A percentile compares a stretch with the other conserved stretches of the same genome.
phyloP scores from a whole-genome alignment of 2,329 filamentous ascomycete genomes.

The Trichoderma aggressivum region DNA sequence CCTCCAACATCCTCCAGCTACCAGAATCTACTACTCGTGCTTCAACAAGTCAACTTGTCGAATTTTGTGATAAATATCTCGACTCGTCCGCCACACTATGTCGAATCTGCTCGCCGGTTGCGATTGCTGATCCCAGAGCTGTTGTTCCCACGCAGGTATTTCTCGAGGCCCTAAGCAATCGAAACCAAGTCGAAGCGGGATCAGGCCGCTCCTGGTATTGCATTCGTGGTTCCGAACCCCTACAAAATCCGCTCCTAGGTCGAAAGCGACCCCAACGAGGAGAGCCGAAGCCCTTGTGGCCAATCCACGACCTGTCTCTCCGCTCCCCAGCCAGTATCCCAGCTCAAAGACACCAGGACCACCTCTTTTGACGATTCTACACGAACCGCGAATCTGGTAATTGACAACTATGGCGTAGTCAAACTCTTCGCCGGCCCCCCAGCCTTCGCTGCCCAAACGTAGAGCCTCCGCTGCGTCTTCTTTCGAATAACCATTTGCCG shows the following conservation, averaged over 20 bases:
- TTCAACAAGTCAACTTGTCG: background rate
- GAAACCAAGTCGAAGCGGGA: background rate
- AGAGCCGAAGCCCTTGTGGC: conserved; percentile 21
- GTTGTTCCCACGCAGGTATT: background rate
- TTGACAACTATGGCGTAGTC: conserved; percentile 21
- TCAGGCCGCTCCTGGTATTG: conserved; percentile 18
- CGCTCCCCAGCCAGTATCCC: conserved; percentile 24
- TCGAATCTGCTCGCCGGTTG: background rate
- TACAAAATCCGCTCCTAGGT: conserved; percentile 18
- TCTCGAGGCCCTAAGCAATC: background rate
- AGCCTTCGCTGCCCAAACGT: background rate
- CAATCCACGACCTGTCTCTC: conserved; percentile 21
- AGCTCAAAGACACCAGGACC: conserved; percentile 15
- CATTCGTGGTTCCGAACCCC: conserved; percentile 20
- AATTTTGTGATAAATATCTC: background rate
- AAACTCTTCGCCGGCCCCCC: conserved; percentile 17
- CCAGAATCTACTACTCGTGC: background rate
- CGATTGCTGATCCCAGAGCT: background rate
- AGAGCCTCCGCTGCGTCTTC: conserved; percentile 18
- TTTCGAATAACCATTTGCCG: conserved; percentile 18
- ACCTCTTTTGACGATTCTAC: conserved; percentile 17
- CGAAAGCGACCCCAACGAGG: conserved; percentile 20
- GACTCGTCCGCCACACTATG: conserved; percentile 17
- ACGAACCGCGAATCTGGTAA: conserved; percentile 16
- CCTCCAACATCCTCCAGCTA: background rate